phyloP scores from a whole-genome alignment of 441 rosid species.

The Kokia cookei region DNA sequence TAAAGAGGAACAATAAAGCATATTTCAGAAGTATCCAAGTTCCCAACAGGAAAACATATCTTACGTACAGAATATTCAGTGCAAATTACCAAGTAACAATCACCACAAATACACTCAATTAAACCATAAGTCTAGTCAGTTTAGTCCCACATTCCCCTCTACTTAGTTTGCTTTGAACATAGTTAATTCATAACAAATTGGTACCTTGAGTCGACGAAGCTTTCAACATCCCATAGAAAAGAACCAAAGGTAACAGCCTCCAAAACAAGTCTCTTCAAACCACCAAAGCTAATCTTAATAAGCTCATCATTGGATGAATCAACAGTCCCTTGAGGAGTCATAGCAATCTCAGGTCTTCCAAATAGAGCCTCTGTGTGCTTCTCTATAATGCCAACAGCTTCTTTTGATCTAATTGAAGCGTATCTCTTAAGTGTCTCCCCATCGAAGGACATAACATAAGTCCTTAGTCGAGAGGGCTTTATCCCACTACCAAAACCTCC shows the following conservation, averaged over 20 bases:
- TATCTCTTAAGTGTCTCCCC: slow-evolving; percentile 86
- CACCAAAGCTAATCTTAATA: slow-evolving; percentile 77
- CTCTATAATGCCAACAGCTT: slow-evolving; percentile 81
- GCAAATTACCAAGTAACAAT: not conserved
- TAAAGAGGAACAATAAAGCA: not conserved
- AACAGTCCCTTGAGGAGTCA: slow-evolving; percentile 61
- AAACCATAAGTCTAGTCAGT: slow-evolving; percentile 12
- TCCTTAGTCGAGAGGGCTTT: slow-evolving; percentile 56
- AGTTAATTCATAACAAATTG: slow-evolving; percentile 60
- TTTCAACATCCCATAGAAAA: slow-evolving; percentile 94
- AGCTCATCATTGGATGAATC: slow-evolving; percentile 77
- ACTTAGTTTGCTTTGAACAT: not conserved
- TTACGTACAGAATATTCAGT: slow-evolving; percentile 14
- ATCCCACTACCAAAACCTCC: slow-evolving; percentile 58
- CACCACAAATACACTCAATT: slow-evolving; percentile 11
- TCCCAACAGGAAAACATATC: not conserved
- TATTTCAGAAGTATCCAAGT: not conserved
- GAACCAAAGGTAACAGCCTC: slow-evolving; percentile 96
- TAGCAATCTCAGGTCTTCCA: slow-evolving; percentile 77
- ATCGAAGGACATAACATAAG: slow-evolving; percentile 86
- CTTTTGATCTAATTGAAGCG: slow-evolving; percentile 85
- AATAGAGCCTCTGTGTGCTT: slow-evolving; percentile 93
- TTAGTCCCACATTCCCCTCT: slow-evolving; percentile 4
- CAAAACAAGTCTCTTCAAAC: slow-evolving; percentile 80
- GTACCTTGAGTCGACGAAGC: slow-evolving; percentile 83